These are phyloP conservation scores for Salix koriyanagi DNA, from an alignment of 345 rosid genomes.

Conservation along the genomic window DNA sequence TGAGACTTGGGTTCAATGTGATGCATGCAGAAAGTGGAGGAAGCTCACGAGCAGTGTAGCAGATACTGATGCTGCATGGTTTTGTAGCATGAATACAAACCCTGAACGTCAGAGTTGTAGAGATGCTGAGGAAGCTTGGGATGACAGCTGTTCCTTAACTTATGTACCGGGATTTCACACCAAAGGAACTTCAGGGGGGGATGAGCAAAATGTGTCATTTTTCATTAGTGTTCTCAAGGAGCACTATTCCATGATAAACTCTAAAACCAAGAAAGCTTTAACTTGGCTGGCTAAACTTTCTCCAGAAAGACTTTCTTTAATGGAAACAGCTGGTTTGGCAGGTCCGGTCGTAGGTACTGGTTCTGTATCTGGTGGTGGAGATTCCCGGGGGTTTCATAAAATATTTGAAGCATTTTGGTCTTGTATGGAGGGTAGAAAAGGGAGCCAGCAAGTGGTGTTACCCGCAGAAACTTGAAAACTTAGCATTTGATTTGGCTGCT, in stretches of 20 bases:
- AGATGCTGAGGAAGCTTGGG: conserved; percentile 80
- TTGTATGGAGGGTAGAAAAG: conserved; percentile 56
- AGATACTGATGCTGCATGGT: conserved; percentile 65
- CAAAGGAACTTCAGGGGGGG: conserved; percentile 57
- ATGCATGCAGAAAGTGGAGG: conserved; percentile 92
- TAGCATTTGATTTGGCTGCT: conserved; percentile 85
- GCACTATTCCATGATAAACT: conserved; percentile 45
- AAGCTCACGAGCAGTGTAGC: conserved; percentile 45
- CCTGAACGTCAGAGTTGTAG: conserved; percentile 58
- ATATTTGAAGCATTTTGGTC: conserved; percentile 86
- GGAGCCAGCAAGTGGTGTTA: conserved; percentile 69
- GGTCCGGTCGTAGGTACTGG: conserved; percentile 54
- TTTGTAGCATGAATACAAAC: conserved; percentile 87
- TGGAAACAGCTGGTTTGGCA: conserved; percentile 77
- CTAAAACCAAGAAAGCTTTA: conserved; percentile 61
- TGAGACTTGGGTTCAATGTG: conserved; percentile 91
- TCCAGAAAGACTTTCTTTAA: conserved; percentile 60
- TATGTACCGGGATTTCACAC: conserved; percentile 68
- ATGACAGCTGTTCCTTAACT: conserved; percentile 48
- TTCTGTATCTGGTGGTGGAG: conserved; percentile 31
- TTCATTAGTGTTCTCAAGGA: conserved; percentile 70
- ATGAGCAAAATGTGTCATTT: conserved; percentile 62
- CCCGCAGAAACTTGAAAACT: conserved; percentile 60
- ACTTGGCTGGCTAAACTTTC: conserved; percentile 73
- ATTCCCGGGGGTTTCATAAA: conserved; percentile 45